These are phyloP conservation scores for Cornus controversa DNA, from an alignment of 148 eudicot species.

Conservation along the genomic window DNA sequence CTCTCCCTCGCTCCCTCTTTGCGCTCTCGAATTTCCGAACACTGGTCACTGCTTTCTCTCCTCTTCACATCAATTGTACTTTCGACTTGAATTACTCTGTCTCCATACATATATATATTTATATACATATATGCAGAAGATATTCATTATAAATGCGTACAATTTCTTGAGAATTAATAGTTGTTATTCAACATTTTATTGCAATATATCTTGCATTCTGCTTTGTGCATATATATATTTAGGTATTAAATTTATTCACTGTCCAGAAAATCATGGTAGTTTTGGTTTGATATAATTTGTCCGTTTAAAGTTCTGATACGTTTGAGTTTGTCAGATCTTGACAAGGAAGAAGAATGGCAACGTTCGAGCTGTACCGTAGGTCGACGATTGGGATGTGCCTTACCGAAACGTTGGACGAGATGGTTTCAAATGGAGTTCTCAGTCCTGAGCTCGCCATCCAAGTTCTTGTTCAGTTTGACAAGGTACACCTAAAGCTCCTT, in stretches of 20 bases:
- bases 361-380: conserved; percentile 83
- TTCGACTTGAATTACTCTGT: neutral
- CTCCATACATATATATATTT: neutral
- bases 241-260: neutral
- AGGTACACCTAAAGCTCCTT: conserved; percentile 35
- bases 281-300: neutral
- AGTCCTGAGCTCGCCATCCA: conserved; percentile 92
- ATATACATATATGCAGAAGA: neutral
- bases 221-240: neutral
- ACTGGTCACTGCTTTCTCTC: neutral
- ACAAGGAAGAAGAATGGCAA: conserved; percentile 54
- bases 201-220: neutral
- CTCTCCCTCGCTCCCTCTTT: conserved; percentile 19
- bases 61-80: neutral
- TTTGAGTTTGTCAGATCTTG: conserved; percentile 20
- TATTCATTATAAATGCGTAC: neutral
- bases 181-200: neutral
- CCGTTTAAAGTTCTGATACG: neutral
- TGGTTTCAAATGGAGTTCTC: conserved; percentile 71
- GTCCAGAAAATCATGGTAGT: neutral
- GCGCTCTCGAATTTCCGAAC: neutral
- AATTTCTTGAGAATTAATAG: neutral
- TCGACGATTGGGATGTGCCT: conserved; percentile 95
- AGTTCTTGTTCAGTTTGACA: conserved; percentile 89
- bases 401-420: conserved; percentile 92